Base-by-base conservation (phyloP, 371 early-diverging fungal species). In the Mucor velutinosus region DNA sequence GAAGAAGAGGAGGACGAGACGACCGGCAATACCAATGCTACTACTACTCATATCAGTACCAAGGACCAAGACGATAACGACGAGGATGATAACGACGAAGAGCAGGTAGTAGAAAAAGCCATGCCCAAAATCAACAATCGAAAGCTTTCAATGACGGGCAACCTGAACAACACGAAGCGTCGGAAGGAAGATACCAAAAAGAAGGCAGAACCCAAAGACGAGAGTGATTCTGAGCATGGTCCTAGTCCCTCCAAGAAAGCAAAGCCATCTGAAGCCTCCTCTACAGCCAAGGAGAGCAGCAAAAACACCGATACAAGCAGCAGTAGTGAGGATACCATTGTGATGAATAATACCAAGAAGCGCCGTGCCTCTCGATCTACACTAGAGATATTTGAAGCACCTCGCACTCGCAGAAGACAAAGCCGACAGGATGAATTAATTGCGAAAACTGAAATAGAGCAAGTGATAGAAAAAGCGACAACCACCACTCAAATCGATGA, bases 231-330 rank as follows among this genome's bases (percentile, higher is more conserved):
- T 27, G 53, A 53, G 27, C 23, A 53, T 14, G 25, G 53, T 27
- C 53, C 53, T 15, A 57, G 57, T 57, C 57, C 57, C n/a, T 6
- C 57, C 30, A 57, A 57, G 17, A 57, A 57, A 19, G 57, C 30
- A 8, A 57, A 57, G 27, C 27, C 23, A 15, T 53, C 53, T 2
- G 53, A 53, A 53, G 53, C 12, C 27, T 53, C 23, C 14, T 53
- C 53, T 27, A 53, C 53, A 6, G 2, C 53, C 12, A 53, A 27
- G 14, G 53, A 21, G 14, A 53, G 27, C 27, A 53, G 12, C 25
- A 53, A 53, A 53, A 53, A 27, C 27, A 53, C 53, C 53, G 27
- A 53, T 53, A 53, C 53, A 29, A 32, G 57, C 19, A 57, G 57
- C 10, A 57, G 57, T 7, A 57, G 57, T 57, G 57, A 57, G 21